phyloP scores from a whole-genome alignment of 2,329 filamentous ascomycete species.

The Didymella arachidicola region DNA sequence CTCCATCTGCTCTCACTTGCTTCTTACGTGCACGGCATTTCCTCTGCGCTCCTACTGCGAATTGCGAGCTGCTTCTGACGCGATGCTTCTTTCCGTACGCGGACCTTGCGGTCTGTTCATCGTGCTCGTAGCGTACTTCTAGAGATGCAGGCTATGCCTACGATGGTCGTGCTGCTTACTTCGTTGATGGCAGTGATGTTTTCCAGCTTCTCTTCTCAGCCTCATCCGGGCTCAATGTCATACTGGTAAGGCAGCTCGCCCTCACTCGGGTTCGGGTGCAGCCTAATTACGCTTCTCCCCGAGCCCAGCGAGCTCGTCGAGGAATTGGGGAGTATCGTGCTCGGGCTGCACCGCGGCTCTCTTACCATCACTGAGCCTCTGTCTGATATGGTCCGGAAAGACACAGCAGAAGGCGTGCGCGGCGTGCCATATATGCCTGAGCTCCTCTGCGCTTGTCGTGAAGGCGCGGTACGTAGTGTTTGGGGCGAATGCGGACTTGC shows the following conservation, averaged over 20 bases:
- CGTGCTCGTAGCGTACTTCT: background rate
- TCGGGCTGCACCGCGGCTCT: conserved; percentile 36
- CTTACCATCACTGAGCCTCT: conserved; percentile 38
- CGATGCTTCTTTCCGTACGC: background rate
- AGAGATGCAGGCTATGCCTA: background rate
- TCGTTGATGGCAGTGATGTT: background rate
- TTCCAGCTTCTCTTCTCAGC: background rate
- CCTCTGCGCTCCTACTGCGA: background rate
- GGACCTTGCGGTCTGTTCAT: background rate
- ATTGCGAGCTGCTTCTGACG: background rate
- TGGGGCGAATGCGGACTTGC: conserved; percentile 34
- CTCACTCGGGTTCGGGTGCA: conserved; percentile 34
- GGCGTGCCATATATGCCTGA: conserved; percentile 34
- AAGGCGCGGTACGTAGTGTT: conserved; percentile 43
- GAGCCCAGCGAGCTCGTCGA: conserved; percentile 43
- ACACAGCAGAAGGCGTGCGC: conserved; percentile 37
- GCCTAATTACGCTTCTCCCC: conserved; percentile 37
- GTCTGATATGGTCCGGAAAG: conserved; percentile 32
- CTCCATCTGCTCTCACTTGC: background rate
- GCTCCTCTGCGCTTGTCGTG: conserved; percentile 33
- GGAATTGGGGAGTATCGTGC: conserved; percentile 43
- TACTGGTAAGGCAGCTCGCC: conserved; percentile 48
- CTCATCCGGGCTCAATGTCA: conserved; percentile 32
- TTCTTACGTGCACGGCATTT: background rate
- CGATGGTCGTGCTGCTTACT: background rate